A percentile compares a stretch with the other conserved stretches of the same genome.
Conservation (phyloP, 2,329 filamentous ascomycete species). For the Pseudogymnoascus sp. region DNA sequence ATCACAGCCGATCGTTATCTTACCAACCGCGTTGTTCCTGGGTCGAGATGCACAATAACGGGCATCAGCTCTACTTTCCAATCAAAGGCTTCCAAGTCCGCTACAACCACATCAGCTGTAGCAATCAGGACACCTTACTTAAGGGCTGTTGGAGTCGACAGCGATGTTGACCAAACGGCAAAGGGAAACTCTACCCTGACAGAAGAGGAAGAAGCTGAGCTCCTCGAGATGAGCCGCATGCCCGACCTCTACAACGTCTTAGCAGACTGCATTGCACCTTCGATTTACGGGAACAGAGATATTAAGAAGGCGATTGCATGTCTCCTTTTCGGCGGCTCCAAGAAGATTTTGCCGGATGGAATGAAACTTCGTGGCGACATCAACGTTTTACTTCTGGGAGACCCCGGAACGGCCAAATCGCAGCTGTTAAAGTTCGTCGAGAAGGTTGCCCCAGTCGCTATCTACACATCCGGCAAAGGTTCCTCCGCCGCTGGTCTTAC, state of each 20-base stretch:
- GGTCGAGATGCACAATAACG: conserved; percentile 89
- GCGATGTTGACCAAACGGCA: conserved; percentile 80
- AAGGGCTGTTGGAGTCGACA: conserved; percentile 84
- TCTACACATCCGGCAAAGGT: conserved; percentile 97
- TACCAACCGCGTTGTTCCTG: conserved; percentile 91
- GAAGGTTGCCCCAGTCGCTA: conserved; percentile 90
- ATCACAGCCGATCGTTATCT: conserved; percentile 95
- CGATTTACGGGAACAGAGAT: conserved; percentile 91
- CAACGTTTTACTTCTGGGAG: conserved; percentile 92
- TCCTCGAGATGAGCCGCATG: conserved; percentile 79
- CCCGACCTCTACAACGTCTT: conserved; percentile 91
- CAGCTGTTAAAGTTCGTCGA: conserved; percentile 97
- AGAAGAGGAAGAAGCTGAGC: conserved; percentile 96
- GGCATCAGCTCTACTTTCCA: conserved; percentile 98
- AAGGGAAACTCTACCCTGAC: conserved; percentile 80
- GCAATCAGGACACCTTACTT: conserved; percentile 95
- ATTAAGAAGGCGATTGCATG: conserved; percentile 98
- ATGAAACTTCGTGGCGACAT: conserved; percentile 98
- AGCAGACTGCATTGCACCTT: conserved; percentile 87
- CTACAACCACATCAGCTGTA: conserved; percentile 69
- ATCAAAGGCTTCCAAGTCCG: conserved; percentile 77
- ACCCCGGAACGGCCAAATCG: conserved; percentile 96
- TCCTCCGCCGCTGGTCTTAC: conserved; percentile 96
- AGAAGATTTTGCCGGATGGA: conserved; percentile 94
- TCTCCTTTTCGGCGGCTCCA: conserved; percentile 86